Percentiles rank a stretch among this genome's conserved stretches.
These are phyloP conservation scores for Bigelowiella natans DNA, from an alignment of 78 protist species.

Conservation along the genomic window DNA sequence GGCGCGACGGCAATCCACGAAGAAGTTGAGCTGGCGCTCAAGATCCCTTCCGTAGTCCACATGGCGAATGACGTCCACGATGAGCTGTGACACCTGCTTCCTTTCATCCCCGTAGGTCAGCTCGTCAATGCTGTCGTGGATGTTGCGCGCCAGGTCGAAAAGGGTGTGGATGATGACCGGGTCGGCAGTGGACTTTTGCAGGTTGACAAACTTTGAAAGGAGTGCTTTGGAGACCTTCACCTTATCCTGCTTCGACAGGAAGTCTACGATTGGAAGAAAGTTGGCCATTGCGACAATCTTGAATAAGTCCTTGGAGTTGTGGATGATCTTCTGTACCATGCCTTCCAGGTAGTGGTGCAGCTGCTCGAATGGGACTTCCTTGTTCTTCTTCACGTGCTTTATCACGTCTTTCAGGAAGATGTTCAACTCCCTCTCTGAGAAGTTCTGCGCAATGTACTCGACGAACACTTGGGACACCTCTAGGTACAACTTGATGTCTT, in stretches of 20 bases:
- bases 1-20: not conserved
- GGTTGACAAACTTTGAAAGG: not conserved
- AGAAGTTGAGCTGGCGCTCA: not conserved
- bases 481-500: not conserved
- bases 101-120: constrained; percentile 8
- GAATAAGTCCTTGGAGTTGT: not conserved
- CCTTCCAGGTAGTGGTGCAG: constrained; percentile 1
- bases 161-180: constrained; percentile 17
- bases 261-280: constrained; percentile 14
- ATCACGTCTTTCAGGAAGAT: constrained; percentile 20
- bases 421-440: not conserved
- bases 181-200: not conserved
- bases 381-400: constrained; percentile 3
- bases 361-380: not conserved
- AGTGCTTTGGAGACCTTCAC: not conserved
- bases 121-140: constrained; percentile 12
- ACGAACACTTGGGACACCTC: constrained; percentile 12
- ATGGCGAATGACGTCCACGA: not conserved
- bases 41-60: constrained; percentile 17
- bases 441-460: not conserved
- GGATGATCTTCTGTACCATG: not conserved
- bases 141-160: not conserved
- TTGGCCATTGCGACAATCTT: not conserved
- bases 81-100: not conserved
- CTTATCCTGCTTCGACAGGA: not conserved